Evolutionary conservation across 768 basidiomycete genomes (phyloP).

Genomic region (Panellus pusillus): DNA sequence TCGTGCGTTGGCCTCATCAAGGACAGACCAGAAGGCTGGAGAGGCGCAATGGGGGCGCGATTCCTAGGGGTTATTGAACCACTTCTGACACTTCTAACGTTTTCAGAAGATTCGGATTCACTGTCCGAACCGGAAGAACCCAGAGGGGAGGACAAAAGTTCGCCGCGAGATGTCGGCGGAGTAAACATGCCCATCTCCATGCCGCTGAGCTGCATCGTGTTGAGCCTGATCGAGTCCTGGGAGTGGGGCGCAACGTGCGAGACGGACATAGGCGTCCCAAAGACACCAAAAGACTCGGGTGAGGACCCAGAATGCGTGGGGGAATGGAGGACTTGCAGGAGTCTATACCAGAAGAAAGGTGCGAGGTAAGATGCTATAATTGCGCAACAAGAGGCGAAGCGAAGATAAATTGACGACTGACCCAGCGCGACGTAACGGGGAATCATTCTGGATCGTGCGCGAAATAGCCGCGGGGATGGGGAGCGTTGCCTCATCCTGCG

Average conservation of each 20-base stretch:
- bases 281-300: not conserved
- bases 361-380: constrained; percentile 14
- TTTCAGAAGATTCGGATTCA: not conserved
- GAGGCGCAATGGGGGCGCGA: not conserved
- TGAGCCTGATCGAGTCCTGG: constrained; percentile 62
- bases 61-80: constrained; percentile 19
- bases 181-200: constrained; percentile 39
- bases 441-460: constrained; percentile 32
- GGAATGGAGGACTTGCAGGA: constrained; percentile 58
- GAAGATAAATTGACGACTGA: constrained; percentile 31
- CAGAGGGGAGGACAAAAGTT: not conserved
- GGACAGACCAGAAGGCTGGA: constrained; percentile 39
- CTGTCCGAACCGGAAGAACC: constrained; percentile 8
- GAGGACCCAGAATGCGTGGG: constrained; percentile 20
- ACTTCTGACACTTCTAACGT: constrained; percentile 19
- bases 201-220: constrained; percentile 65
- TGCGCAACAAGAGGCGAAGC: constrained; percentile 17
- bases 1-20: constrained; percentile 32
- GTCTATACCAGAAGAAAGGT: constrained; percentile 32
- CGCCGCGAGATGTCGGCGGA: constrained; percentile 17
- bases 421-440: constrained; percentile 55
- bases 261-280: constrained; percentile 17
- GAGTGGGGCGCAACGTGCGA: constrained; percentile 44
- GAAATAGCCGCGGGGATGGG: constrained; percentile 21
- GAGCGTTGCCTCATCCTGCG: constrained; percentile 16